Evolutionary conservation across 164 flowering plant genomes (phyloP).

Genomic region (Vitis riparia): DNA sequence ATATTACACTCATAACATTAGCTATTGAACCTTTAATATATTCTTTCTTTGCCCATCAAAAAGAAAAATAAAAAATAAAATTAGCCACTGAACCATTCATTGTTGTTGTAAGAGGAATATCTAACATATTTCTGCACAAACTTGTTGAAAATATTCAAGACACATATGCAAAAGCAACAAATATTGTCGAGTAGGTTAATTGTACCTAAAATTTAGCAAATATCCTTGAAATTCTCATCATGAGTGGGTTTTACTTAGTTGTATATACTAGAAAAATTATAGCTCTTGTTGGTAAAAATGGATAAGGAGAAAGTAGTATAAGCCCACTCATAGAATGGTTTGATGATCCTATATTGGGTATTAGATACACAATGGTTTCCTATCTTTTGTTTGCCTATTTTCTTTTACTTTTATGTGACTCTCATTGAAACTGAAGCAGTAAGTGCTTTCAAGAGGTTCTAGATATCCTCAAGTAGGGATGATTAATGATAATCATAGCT

Average conservation of each 20-base stretch:
- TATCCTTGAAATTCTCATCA: conserved; percentile 71
- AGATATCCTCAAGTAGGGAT: conserved; percentile 92
- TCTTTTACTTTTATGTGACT: not conserved
- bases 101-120: conserved; percentile 97
- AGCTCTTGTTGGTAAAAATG: conserved; percentile 97
- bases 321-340: conserved; percentile 98
- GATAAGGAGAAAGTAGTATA: conserved; percentile 97
- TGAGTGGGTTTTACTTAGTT: conserved; percentile 92
- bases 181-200: conserved; percentile 90
- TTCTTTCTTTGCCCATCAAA: too few species aligned
- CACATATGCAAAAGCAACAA: conserved; percentile 99
- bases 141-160: conserved; percentile 99
- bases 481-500: conserved; percentile 94
- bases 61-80: too few species aligned
- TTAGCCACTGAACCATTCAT: conserved; percentile 92
- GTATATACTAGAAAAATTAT: conserved; percentile 92
- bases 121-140: conserved; percentile 94
- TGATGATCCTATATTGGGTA: conserved; percentile 98
- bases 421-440: conserved; percentile 67
- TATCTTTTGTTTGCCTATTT: not conserved
- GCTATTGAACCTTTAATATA: not conserved
- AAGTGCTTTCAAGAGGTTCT: conserved; percentile 84
- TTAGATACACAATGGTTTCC: not conserved
- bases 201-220: too few species aligned
- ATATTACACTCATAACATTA: conserved; percentile 83